Percentiles rank a stretch among this genome's conserved stretches.
Conservation (phyloP, 2,329 filamentous ascomycete genomes). For the Aureobasidium uvarum region DNA sequence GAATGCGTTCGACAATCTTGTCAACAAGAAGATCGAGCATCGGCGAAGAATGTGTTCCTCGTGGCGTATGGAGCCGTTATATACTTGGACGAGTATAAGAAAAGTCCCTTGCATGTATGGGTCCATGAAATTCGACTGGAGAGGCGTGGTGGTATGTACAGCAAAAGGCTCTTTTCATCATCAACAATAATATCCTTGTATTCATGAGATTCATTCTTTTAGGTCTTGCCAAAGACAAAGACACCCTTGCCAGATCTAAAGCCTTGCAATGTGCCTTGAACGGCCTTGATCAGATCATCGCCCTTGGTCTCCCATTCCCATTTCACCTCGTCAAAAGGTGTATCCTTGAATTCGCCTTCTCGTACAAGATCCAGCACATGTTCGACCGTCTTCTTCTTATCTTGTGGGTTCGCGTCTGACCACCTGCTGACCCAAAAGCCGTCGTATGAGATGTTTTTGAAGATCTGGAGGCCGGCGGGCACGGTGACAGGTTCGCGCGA, state of each 20-base stretch:
- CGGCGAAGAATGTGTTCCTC: too few relatives aligned
- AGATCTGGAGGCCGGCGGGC: constrained; percentile 84
- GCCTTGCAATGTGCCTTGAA: constrained; percentile 78
- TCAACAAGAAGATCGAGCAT: neutral
- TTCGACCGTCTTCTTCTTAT: constrained; percentile 76
- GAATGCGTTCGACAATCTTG: constrained; percentile 3
- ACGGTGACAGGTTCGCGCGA: constrained; percentile 78
- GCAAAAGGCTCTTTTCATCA: neutral
- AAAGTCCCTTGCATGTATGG: too few relatives aligned
- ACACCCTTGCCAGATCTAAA: constrained; percentile 87
- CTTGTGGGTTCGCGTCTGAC: constrained; percentile 70
- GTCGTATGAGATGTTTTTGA: constrained; percentile 83
- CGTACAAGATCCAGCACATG: constrained; percentile 77
- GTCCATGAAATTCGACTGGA: neutral
- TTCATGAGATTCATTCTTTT: neutral
- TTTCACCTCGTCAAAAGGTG: constrained; percentile 73
- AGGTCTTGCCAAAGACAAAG: constrained; percentile 69
- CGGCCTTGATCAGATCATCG: constrained; percentile 65
- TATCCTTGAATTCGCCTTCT: constrained; percentile 74
- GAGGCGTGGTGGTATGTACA: neutral
- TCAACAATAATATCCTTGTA: neutral
- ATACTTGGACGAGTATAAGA: too few relatives aligned
- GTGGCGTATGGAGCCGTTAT: too few relatives aligned
- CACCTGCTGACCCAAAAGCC: constrained; percentile 96
- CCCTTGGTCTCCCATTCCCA: constrained; percentile 83